These are phyloP conservation scores for Metschnikowia santaceciliae DNA, from an alignment of 805 yeast species.

Conservation along the genomic window DNA sequence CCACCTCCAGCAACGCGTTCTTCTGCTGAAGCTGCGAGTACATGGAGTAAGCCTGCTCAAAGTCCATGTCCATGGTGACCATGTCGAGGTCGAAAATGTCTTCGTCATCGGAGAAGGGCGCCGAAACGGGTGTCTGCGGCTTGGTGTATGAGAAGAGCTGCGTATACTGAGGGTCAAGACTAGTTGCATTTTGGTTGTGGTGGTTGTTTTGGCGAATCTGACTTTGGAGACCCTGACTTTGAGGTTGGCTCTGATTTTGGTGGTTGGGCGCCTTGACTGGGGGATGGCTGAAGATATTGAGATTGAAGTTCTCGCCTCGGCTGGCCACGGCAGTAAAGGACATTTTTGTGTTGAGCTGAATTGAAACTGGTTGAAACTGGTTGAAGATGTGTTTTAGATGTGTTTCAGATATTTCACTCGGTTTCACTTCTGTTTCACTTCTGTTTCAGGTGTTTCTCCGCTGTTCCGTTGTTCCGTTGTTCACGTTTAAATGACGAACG, in stretches of 20 bases:
- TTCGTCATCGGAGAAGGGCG: conserved; percentile 16
- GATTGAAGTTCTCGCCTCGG: conserved; percentile 12
- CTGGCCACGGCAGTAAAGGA: conserved; percentile 18
- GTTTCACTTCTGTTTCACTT: too few relatives aligned
- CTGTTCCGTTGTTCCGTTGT: too few relatives aligned
- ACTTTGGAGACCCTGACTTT: too few relatives aligned
- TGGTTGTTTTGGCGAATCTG: too few relatives aligned
- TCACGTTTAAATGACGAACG: too few relatives aligned
- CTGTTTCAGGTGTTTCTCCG: too few relatives aligned
- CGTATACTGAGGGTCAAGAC: conserved; percentile 1
- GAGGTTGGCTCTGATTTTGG: too few relatives aligned
- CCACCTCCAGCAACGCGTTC: conserved; percentile 31
- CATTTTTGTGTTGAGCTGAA: conserved; percentile 1
- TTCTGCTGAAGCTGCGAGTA: conserved; percentile 38
- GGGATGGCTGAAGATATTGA: conserved; percentile 14
- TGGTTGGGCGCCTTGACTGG: conserved; percentile 3
- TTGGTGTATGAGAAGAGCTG: conserved; percentile 1
- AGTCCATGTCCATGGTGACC: conserved; percentile 41
- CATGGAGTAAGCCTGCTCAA: conserved; percentile 43
- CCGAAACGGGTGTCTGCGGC: conserved; percentile 1
- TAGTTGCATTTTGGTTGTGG: too few relatives aligned
- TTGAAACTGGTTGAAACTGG: too few relatives aligned
- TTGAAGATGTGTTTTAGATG: too few relatives aligned
- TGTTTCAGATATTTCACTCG: too few relatives aligned
- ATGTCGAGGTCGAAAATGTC: conserved; percentile 25